Evolutionary conservation across 106 monocot genomes (phyloP), one percentile per base, ranked within the genome.

Genomic region (Allium cepa): DNA sequence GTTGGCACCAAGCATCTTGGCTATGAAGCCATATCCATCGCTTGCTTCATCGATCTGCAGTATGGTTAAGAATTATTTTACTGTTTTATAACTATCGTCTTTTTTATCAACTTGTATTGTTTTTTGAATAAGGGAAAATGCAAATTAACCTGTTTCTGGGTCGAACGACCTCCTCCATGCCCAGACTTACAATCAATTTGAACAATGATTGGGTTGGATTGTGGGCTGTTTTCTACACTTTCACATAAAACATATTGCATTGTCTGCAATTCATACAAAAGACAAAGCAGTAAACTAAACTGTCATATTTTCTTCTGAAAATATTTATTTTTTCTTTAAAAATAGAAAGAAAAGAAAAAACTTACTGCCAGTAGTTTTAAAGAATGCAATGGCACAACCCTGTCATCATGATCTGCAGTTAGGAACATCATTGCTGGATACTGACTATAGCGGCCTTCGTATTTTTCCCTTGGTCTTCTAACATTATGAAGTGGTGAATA

Each of bases 401-500:
- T 88, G 59, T 99, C 99, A 76, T 99, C 99, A 64, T 99, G 93
- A 74, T 99, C 99, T 69, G 90, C 99, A 55, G 93, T 99, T 53
- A 99, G 62, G 46, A 99, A 63, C 93, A 99, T 85, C 49, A 84
- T 93, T 69, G 99, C 47, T 14, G 99, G 99, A 67, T 99, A 99
- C 67, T 99, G 99, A 58, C 67, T 67, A 70, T 72, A n/a, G 16
- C 49, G 36, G 63, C 72, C 69, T 53, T 53, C 52, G 52, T 28
- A 67, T 50, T 83, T 79, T 60, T 90, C 93, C 90, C 87, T 87
- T 13, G 93, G 92, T 67, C 87, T 84, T 78, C 57, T 81, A 46
- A 99, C 93, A 69, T 99, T 99, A 69, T 99, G 99, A 63, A 99
- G 79, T 27, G 99, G 99, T n/a, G 99, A 99, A 60, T 99, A 99